These are phyloP conservation scores for Drosera capensis DNA, from an alignment of 148 eudicot genomes.

Conservation along the genomic window DNA sequence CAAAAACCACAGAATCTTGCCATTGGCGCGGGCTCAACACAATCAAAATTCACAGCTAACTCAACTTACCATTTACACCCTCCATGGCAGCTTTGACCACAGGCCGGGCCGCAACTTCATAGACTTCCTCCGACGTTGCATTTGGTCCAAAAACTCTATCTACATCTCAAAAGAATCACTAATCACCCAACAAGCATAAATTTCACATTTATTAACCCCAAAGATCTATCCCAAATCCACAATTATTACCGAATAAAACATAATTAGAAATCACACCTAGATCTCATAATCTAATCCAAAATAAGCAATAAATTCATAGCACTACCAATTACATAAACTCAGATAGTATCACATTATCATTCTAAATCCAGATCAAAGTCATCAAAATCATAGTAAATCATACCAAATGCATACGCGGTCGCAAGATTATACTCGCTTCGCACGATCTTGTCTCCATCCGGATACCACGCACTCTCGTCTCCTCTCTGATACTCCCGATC, in stretches of 20 bases:
- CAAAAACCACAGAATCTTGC: neutral
- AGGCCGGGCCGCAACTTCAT: conserved; percentile 89
- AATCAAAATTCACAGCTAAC: neutral
- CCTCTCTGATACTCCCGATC: conserved; percentile 79
- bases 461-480: conserved; percentile 83
- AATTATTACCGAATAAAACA: neutral
- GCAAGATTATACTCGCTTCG: conserved; percentile 75
- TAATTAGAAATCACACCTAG: neutral
- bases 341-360: neutral
- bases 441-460: conserved; percentile 81
- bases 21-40: neutral
- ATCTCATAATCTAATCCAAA: neutral
- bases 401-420: conserved; percentile 84
- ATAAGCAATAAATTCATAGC: neutral
- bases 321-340: too few relatives aligned
- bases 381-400: neutral
- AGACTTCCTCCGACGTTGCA: conserved; percentile 71
- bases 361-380: neutral
- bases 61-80: conserved; percentile 65
- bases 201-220: neutral
- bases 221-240: neutral
- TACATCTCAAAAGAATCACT: conserved; percentile 17
- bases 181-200: conserved; percentile 1
- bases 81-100: conserved; percentile 93
- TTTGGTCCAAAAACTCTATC: conserved; percentile 86